A percentile compares a stretch with the other conserved stretches of the same genome.
Conservation (phyloP, 208 protist genomes). For the Balamuthia mandrillaris region DNA sequence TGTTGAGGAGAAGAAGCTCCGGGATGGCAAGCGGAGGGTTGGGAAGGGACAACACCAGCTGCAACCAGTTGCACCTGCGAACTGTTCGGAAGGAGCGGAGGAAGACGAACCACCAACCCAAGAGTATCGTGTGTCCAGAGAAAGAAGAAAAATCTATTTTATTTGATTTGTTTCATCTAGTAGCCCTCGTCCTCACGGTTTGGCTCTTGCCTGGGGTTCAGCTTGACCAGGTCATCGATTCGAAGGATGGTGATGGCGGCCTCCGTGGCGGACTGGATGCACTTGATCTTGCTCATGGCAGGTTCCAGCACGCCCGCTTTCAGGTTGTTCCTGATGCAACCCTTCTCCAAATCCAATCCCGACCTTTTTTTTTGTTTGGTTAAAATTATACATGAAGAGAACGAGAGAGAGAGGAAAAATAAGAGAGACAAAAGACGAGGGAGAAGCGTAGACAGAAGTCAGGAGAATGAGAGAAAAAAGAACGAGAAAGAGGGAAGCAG, state of each 20-base stretch:
- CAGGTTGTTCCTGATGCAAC: constrained; percentile 93
- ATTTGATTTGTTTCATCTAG: too few species aligned
- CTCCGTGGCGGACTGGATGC: constrained; percentile 98
- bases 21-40: too few species aligned
- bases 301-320: constrained; percentile 98
- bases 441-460: neutral
- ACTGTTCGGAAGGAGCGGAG: too few species aligned
- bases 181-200: too few species aligned
- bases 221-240: constrained; percentile 98
- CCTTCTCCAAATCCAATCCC: constrained; percentile 93
- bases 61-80: too few species aligned
- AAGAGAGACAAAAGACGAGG: neutral
- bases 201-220: constrained; percentile 78
- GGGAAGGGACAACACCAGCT: too few species aligned
- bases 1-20: too few species aligned
- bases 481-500: neutral
- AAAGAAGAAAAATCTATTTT: too few species aligned
- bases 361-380: constrained; percentile 35
- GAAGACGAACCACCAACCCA: too few species aligned
- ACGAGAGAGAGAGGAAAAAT: neutral
- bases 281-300: constrained; percentile 97
- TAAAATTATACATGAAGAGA: neutral
- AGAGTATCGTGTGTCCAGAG: too few species aligned
- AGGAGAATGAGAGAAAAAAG: neutral
- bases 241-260: constrained; percentile 98